A percentile compares a stretch with the other conserved stretches of the same genome.
phyloP scores from a whole-genome alignment of 2,329 filamentous ascomycete species.

The Botrytis porri region DNA sequence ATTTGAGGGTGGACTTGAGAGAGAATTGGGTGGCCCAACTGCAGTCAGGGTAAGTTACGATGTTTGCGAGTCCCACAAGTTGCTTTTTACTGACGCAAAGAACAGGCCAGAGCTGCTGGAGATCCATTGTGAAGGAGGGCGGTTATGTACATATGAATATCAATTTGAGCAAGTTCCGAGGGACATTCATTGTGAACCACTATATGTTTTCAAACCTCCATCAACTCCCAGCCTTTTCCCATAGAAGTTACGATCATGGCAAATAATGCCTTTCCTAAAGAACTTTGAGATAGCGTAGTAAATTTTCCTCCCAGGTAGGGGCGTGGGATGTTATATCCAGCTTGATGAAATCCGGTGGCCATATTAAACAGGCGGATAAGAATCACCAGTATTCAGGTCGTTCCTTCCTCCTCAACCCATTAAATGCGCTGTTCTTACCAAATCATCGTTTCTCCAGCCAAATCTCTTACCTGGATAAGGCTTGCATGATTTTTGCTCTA shows the following conservation, averaged over 20 bases:
- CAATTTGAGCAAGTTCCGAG: constrained; percentile 17
- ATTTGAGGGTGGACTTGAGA: constrained; percentile 69
- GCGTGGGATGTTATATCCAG: not conserved
- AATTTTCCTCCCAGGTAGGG: not conserved
- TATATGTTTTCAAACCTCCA: not conserved
- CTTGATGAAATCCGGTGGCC: not conserved
- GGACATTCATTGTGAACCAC: not conserved
- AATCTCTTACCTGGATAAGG: not conserved
- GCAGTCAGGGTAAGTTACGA: constrained; percentile 59
- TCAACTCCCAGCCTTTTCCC: not conserved
- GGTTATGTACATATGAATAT: constrained; percentile 38
- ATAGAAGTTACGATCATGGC: not conserved
- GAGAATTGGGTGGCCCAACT: constrained; percentile 69
- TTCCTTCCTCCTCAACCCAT: constrained; percentile 4
- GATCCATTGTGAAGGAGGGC: constrained; percentile 42
- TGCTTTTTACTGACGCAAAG: not conserved
- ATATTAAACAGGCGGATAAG: not conserved
- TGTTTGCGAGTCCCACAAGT: not conserved
- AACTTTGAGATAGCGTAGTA: not conserved
- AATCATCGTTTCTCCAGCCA: not conserved
- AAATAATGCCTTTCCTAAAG: not conserved
- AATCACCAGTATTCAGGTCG: not conserved
- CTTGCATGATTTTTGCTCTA: not conserved
- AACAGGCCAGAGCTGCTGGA: constrained; percentile 53
- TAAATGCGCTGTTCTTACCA: not conserved